Evolutionary conservation across 768 basidiomycete species (phyloP).

Genomic region (Zangia roseola): DNA sequence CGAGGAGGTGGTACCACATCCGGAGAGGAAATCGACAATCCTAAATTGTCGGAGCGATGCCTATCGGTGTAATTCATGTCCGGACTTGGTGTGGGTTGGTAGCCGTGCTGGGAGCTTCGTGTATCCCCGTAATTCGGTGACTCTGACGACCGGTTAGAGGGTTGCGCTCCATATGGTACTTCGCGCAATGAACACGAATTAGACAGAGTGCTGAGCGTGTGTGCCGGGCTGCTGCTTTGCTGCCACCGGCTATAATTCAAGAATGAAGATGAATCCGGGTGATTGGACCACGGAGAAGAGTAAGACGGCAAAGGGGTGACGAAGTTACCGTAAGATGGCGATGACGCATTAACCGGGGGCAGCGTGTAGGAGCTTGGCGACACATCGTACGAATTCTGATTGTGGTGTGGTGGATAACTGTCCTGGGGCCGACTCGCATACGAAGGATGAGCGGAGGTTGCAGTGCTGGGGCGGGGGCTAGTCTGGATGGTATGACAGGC

Average conservation of each 20-base stretch:
- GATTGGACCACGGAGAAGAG: constrained; percentile 28
- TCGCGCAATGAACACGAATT: constrained; percentile 31
- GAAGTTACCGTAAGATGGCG: constrained; percentile 29
- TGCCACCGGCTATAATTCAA: constrained; percentile 31
- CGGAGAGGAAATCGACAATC: constrained; percentile 26
- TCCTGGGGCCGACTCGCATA: constrained; percentile 29
- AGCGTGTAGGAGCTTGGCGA: constrained; percentile 29
- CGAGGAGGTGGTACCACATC: constrained; percentile 58
- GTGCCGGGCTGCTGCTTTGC: constrained; percentile 27
- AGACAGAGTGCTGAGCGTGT: constrained; percentile 24
- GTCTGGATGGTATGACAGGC: constrained; percentile 38
- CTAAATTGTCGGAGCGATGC: constrained; percentile 31
- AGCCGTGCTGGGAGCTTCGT: constrained; percentile 35
- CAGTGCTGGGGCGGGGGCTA: constrained; percentile 19
- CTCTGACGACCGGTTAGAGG: constrained; percentile 42
- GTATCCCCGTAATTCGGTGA: constrained; percentile 27
- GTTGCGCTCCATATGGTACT: constrained; percentile 24
- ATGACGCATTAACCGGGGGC: constrained; percentile 30
- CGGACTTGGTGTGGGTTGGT: constrained; percentile 39
- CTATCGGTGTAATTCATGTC: constrained; percentile 38
- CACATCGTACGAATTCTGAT: constrained; percentile 29
- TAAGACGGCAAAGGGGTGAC: constrained; percentile 26
- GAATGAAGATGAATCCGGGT: constrained; percentile 31
- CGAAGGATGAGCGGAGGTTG: constrained; percentile 21
- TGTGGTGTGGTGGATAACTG: constrained; percentile 22